These are phyloP conservation scores for Ogataea paraovalis DNA, from an alignment of 805 yeast genomes.

Conservation along the genomic window DNA sequence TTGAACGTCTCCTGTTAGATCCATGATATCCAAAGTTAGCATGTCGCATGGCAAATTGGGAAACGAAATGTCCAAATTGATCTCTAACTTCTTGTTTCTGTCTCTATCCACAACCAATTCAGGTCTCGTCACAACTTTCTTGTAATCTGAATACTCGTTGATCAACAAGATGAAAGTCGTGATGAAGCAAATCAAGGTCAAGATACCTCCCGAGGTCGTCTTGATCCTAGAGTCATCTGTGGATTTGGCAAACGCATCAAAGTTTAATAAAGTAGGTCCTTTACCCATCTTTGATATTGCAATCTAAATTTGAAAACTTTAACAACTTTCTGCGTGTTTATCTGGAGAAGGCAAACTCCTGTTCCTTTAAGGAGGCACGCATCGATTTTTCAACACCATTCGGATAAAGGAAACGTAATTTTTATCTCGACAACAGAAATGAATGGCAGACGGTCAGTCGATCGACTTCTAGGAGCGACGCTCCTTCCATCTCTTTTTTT, in stretches of 20 bases:
- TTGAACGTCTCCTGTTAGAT: conserved; percentile 81
- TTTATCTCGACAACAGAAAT: no score
- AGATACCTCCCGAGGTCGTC: conserved; percentile 86
- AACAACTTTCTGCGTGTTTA: no score
- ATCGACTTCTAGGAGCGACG: no score
- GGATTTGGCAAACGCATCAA: conserved; percentile 92
- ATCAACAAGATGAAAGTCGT: conserved; percentile 59
- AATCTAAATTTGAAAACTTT: neutral
- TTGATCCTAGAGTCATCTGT: conserved; percentile 89
- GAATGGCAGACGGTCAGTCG: no score
- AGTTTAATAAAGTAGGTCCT: conserved; percentile 42
- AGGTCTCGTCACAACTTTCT: conserved; percentile 64
- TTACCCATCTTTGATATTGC: conserved; percentile 22
- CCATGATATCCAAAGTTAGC: conserved; percentile 81
- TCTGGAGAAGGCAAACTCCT: no score
- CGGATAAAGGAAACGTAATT: no score
- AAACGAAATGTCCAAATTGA: conserved; percentile 78
- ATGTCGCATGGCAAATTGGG: conserved; percentile 84
- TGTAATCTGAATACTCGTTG: conserved; percentile 75
- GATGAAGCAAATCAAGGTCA: conserved; percentile 66
- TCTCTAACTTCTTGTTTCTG: conserved; percentile 66
- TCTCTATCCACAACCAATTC: conserved; percentile 88
- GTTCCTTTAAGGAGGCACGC: no score
- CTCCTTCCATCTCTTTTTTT: no score
- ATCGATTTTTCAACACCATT: neutral